Evolutionary conservation across 148 eudicot genomes (phyloP).

Genomic region (Arbutus unedo): DNA sequence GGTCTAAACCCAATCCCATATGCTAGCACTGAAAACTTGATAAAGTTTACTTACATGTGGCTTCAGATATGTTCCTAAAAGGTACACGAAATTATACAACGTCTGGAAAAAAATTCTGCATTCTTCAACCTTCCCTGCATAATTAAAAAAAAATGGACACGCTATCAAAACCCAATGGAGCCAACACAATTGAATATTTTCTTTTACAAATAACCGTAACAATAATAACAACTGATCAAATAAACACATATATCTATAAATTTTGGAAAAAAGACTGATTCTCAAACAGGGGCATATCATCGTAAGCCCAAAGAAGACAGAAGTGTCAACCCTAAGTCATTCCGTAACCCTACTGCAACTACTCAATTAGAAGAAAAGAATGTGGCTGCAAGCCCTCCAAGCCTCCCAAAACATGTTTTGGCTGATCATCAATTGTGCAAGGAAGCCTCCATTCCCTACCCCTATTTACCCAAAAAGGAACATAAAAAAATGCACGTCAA

Average conservation of each 20-base stretch:
- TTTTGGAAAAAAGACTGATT: neutral
- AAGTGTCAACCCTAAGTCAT: neutral
- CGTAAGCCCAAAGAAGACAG: neutral
- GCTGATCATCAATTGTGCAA: neutral
- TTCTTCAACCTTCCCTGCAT: constrained; percentile 79
- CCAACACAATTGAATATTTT: neutral
- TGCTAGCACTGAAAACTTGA: neutral
- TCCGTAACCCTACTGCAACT: neutral
- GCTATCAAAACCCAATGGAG: constrained; percentile 1
- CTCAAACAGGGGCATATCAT: neutral
- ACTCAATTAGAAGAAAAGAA: neutral
- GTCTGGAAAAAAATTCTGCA: constrained; percentile 64
- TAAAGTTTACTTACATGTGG: constrained; percentile 67
- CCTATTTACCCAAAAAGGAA: too few relatives aligned
- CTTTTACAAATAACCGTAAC: neutral
- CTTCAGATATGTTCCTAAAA: constrained; percentile 86
- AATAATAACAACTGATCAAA: neutral
- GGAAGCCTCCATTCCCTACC: neutral
- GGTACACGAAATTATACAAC: constrained; percentile 75
- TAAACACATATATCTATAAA: neutral
- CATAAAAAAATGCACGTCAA: neutral
- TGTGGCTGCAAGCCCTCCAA: neutral
- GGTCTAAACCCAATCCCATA: neutral
- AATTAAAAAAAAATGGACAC: constrained; percentile 1
- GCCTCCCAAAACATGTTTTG: neutral